Evolutionary conservation across 192 early-diverging fungal species (phyloP).

Genomic region (Dissophora ornata): DNA sequence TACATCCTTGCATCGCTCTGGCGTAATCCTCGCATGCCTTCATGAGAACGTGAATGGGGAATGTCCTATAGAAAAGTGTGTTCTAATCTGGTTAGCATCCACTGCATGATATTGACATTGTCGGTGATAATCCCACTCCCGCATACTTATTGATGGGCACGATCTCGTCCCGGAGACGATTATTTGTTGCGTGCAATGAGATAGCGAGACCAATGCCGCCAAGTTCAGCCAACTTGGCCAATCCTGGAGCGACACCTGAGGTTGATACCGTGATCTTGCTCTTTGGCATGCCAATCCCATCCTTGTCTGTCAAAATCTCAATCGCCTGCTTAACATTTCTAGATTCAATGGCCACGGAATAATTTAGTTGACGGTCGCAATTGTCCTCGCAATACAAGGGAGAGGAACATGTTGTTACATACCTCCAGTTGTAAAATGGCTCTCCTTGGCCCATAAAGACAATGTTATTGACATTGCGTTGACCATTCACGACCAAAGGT

Average conservation of each 20-base stretch:
- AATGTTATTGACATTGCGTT: constrained; percentile 77
- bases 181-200: constrained; percentile 86
- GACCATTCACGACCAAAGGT: constrained; percentile 56
- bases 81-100: too few relatives aligned
- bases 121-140: too few relatives aligned
- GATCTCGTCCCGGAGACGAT: constrained; percentile 77
- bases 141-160: constrained; percentile 84
- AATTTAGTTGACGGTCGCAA: too few relatives aligned
- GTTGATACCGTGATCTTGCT: constrained; percentile 88
- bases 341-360: background rate
- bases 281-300: constrained; percentile 72
- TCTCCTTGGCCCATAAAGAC: constrained; percentile 97
- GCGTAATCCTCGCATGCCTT: constrained; percentile 75
- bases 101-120: too few relatives aligned
- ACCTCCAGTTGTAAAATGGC: constrained; percentile 86
- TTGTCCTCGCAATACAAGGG: too few relatives aligned
- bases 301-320: constrained; percentile 65
- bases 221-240: constrained; percentile 78
- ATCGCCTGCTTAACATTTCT: constrained; percentile 72
- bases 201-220: constrained; percentile 80
- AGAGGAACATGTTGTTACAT: background rate
- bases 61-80: constrained; percentile 57
- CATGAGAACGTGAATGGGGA: constrained; percentile 77
- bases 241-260: constrained; percentile 84
- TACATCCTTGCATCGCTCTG: constrained; percentile 60